Base-by-base conservation (phyloP, 345 rosid species). In the Salix purpurea region DNA sequence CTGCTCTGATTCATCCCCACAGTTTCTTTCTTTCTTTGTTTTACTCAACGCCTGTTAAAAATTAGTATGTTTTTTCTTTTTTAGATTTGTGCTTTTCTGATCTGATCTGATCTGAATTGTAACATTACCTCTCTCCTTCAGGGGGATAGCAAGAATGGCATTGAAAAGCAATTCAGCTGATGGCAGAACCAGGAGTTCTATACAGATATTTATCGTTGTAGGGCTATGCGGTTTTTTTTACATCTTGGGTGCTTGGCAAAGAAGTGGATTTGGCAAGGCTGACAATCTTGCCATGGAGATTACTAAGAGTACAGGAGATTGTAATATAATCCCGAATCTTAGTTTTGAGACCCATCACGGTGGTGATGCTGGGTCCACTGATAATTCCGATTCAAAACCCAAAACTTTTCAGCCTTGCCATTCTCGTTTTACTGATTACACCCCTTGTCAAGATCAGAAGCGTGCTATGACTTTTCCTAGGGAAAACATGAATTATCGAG, bases 391-490 rank as follows among this genome's bases (percentile, higher is more conserved):
- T 39, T 73, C 86, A 3, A 94, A 88, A 73, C 74, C 85, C 13
- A 85, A 91, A 74, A 81, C 83, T 74, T 88, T 94, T 1, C 86
- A 94, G 83, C 92, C 97, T 0, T 96, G 99, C 67, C 72, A 65
- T 48, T 74, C 92, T 54, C 84, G 82, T 26, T 92, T 86, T 81
- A 87, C 90, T 13, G 99, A 96, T 79, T 96, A 91, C 83, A 96
- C 99, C 2, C 99, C 99, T 6, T 96, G 99, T 78, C 99, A 96
- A 76, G 99, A 96, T 81, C 99, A 92, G 81, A 84, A 26, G 65
- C 97, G 97, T 3, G 99, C 99, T 14, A 96, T 96, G 99, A 96
- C 94, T 76, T 96, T 96, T 83, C 94, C 98, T 0, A 92, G 99
- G 82, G 91, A 96, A 12, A 92, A 84, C 78, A 96, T 96, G 99